Base-by-base conservation (phyloP, 164 flowering plant genomes). In the Umbellularia californica region DNA sequence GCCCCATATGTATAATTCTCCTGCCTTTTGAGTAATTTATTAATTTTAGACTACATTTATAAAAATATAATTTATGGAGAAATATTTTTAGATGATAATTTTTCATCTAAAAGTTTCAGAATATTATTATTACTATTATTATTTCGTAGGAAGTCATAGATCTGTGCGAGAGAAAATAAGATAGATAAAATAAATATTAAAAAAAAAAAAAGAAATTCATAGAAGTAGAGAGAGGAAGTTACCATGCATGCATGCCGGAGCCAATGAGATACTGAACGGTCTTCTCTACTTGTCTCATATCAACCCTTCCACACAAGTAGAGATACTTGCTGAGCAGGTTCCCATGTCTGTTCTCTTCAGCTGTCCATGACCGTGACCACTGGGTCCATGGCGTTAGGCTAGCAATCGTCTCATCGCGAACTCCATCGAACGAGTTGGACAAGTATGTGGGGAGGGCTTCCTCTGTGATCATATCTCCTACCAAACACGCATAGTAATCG, bases 381-480 rank as follows among this genome's bases (percentile, higher is more conserved):
- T 78, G 68, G 2, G 88, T 88, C 90, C 88, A 87, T 22, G 88
- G 67, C 70, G 85, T 81, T 13, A 69, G 85, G 76, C 88, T 84
- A 19, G 86, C 86, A 62, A 88, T 87, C 1, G 87, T 84, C 70
- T 84, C 87, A 72, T 85, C 90, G 30, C 86, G 77, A 65, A 84
- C 81, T 2, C 88, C 90, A 74, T 87, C 87, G 2, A 81, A 74
- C 11, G 86, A 82, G 68, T 87, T 84, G 20, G 90, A 84, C 71
- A 85, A 87, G 71, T 87, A 87, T 33, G 88, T 85, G 1, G 90
- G 88, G 50, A 87, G 85, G 62, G 88, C 90, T 80, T 87, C 90
- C 74, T 87, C 88, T 0, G 90, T 87, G 35, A 74, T 51, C 76
- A 74, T 74, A n/a, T 74, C 76, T 23, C 76, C 76, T 14, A 74